Evolutionary conservation across 768 basidiomycete genomes (phyloP), one percentile per base, ranked within the genome.

Genomic region (Goffeauzyma gilvescens): DNA sequence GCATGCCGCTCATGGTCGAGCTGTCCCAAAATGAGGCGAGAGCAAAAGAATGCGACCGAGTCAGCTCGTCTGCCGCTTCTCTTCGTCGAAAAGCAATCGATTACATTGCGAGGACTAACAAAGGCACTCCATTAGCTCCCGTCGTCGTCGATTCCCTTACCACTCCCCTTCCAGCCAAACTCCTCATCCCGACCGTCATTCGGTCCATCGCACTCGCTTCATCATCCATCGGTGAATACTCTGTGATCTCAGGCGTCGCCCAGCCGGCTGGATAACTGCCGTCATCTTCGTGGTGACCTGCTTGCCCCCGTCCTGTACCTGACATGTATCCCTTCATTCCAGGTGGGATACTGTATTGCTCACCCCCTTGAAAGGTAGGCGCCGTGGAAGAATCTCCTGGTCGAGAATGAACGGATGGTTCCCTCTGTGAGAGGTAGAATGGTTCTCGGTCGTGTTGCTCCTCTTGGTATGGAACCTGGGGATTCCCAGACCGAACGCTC

Each of bases 1-100:
- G 32, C 47, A 49, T 49, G 26, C 41, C 21, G 20, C 42, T 38
- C 47, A 49, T 49, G 30, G 23, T 49, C 9, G 42, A 44, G 18
- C 47, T 49, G 4, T 23, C n/a, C 23, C 24, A 20, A n/a, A 13
- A 27, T 6, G 24, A 15, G 24, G 14, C 37, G 5, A 32, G 12
- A 30, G 24, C 5, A 15, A 8, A 4, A n/a, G 8, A 6, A 9
- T 5, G 25, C 15, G 23, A 31, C 17, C 13, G 30, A 9, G 9
- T 26, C 3, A 26, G 6, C 4, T 6, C 1, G 27, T 22, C 7
- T 2, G 23, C 20, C 12, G 24, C 21, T n/a, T 5, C 26, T 13
- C 9, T 21, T 15, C 18, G n/a, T 9, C 13, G 12, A 4, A 35
- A 22, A 36, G 6, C 18, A 9, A 9, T 35, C 33, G 33, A 20